Conservation (phyloP, 139 green algal species). For the Astrephomene gubernaculifera region DNA sequence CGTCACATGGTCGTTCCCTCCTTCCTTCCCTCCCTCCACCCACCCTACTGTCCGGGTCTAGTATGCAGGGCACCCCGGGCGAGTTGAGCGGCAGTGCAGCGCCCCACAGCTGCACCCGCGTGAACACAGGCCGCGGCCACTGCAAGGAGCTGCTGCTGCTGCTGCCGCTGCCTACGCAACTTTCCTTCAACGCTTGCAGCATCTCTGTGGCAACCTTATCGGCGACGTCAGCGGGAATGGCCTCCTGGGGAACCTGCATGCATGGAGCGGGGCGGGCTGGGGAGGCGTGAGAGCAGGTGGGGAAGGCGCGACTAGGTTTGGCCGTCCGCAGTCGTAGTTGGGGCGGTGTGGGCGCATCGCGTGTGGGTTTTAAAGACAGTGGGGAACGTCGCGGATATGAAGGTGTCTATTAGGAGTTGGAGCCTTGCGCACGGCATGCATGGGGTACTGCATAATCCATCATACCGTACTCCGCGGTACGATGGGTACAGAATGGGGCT, state of each 20-base stretch:
- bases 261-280: neutral
- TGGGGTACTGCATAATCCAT: too few relatives aligned
- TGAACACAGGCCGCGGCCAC: constrained; percentile 31
- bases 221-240: constrained; percentile 65
- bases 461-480: too few relatives aligned
- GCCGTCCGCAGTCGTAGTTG: neutral
- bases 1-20: too few relatives aligned
- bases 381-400: too few relatives aligned
- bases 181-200: constrained; percentile 56
- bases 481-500: too few relatives aligned
- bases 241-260: constrained; percentile 78
- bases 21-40: constrained; percentile 37
- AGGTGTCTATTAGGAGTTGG: too few relatives aligned
- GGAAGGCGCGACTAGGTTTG: neutral
- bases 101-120: constrained; percentile 74
- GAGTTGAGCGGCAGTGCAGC: constrained; percentile 82
- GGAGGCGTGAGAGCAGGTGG: neutral
- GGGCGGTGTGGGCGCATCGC: neutral
- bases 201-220: constrained; percentile 65
- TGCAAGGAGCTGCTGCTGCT: neutral
- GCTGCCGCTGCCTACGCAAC: neutral
- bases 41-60: constrained; percentile 68
- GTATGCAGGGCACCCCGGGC: constrained; percentile 68
- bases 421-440: too few relatives aligned
- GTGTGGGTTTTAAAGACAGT: too few relatives aligned